phyloP scores from a whole-genome alignment of 805 yeast species.

The Maudiozyma pseudohumilis region DNA sequence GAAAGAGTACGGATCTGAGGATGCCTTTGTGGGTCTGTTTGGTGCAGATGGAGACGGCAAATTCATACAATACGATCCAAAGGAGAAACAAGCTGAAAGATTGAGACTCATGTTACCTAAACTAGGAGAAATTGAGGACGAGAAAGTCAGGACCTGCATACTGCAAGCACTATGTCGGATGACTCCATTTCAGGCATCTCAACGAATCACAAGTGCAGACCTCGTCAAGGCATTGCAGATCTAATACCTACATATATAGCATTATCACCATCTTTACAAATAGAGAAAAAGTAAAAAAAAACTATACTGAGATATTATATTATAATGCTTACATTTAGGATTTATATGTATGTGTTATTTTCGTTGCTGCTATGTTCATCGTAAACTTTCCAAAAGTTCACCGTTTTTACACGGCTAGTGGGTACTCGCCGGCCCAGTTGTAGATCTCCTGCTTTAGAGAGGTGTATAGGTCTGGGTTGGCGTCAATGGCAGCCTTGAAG shows the following conservation, averaged over 20 bases:
- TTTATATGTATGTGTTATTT: neutral
- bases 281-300: neutral
- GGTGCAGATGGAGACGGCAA: slow-evolving; percentile 22
- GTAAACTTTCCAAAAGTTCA: neutral
- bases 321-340: neutral
- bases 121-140: slow-evolving; percentile 10
- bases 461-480: slow-evolving; percentile 59
- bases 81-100: slow-evolving; percentile 7
- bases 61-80: slow-evolving; percentile 12
- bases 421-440: slow-evolving; percentile 86
- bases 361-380: neutral
- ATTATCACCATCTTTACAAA: neutral
- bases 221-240: slow-evolving; percentile 9
- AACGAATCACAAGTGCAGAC: slow-evolving; percentile 23
- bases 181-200: slow-evolving; percentile 38
- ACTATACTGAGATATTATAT: neutral
- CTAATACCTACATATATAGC: neutral
- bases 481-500: slow-evolving; percentile 73
- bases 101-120: slow-evolving; percentile 17
- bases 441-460: slow-evolving; percentile 68
- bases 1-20: slow-evolving; percentile 20
- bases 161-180: slow-evolving; percentile 34
- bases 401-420: slow-evolving; percentile 43
- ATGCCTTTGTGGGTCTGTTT: slow-evolving; percentile 28
- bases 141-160: slow-evolving; percentile 6